Conservation (phyloP, 768 basidiomycete genomes). For the Tricholoma sp. region DNA sequence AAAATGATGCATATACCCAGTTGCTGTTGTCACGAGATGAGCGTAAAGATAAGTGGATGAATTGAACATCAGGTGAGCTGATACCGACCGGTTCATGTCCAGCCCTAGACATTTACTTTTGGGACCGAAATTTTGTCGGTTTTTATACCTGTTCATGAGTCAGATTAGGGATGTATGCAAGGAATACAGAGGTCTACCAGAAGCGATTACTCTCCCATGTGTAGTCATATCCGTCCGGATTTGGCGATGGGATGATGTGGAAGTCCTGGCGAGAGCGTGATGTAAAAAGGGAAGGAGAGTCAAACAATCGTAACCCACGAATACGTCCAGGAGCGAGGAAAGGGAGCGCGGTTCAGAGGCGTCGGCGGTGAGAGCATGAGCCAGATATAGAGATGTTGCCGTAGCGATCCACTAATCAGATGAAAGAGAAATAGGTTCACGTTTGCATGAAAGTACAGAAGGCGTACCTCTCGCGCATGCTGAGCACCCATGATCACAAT, state of each 20-base stretch:
- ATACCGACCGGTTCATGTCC: conserved; percentile 67
- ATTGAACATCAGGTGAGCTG: not conserved
- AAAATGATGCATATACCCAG: conserved; percentile 36
- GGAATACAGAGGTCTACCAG: conserved; percentile 36
- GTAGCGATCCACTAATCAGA: conserved; percentile 71
- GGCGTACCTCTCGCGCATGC: conserved; percentile 67
- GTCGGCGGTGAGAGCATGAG: conserved; percentile 61
- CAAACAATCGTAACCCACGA: conserved; percentile 31
- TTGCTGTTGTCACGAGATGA: conserved; percentile 40
- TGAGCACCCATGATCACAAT: conserved; percentile 70
- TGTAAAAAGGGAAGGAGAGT: not conserved
- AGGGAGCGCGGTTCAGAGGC: conserved; percentile 41
- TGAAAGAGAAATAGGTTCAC: conserved; percentile 4
- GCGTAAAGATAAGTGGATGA: not conserved
- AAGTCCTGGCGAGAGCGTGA: conserved; percentile 40
- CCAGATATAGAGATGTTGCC: conserved; percentile 64
- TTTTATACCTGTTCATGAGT: conserved; percentile 55
- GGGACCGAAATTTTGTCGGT: conserved; percentile 49
- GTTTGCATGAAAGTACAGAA: too few relatives aligned
- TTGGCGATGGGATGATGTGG: conserved; percentile 61
- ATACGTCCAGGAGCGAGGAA: conserved; percentile 44
- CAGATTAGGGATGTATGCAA: not conserved
- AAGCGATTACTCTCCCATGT: conserved; percentile 68
- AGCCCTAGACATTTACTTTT: conserved; percentile 56
- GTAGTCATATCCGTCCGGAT: conserved; percentile 72